Evolutionary conservation across 345 rosid genomes (phyloP), one percentile per base, ranked within the genome.

Genomic region (Passiflora organensis): DNA sequence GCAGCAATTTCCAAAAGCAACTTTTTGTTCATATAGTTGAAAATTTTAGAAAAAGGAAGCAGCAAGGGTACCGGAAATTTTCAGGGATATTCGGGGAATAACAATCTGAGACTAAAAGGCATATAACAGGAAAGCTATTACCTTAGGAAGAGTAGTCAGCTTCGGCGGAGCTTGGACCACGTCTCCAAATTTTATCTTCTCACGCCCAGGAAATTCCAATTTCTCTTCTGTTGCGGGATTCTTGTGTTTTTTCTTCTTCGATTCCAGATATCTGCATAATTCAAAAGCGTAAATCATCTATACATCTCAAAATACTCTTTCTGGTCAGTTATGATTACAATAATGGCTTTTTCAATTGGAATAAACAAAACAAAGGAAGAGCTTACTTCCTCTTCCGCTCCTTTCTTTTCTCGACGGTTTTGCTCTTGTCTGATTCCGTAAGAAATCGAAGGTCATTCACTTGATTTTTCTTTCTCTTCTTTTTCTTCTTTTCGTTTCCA

Each of bases 91-190:
- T n/a, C n/a, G n/a, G n/a, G n/a, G n/a, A n/a, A n/a, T n/a, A n/a
- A n/a, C n/a, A n/a, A n/a, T n/a, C n/a, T n/a, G n/a, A n/a, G n/a
- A n/a, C n/a, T n/a, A n/a, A n/a, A n/a, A n/a, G 12, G 47, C 44
- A 25, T 13, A 50, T 13, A 47, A 38, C 42, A 32, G 0, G 36
- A 45, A 53, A 46, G 15, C n/a, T n/a, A 28, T 21, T 62, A 84
- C 94, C 94, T 84, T 91, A 9, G 89, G 95, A 61, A 80, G 17
- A 17, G 69, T 23, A 49, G 66, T 66, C 66, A 93, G 65, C 65
- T 86, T 86, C 2, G 86, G 97, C 15, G 99, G 95, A 63, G 94
- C 94, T 70, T 77, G 74, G 51, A 84, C 95, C 36, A 93, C 80
- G 4, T 93, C 99, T 18, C 99, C 99, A 60, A 93, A 93, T 64